Percentiles rank a stretch among this genome's conserved stretches.
These are phyloP conservation scores for Chrysochromulina parva DNA, from an alignment of 78 protist genomes.

Conservation along the genomic window DNA sequence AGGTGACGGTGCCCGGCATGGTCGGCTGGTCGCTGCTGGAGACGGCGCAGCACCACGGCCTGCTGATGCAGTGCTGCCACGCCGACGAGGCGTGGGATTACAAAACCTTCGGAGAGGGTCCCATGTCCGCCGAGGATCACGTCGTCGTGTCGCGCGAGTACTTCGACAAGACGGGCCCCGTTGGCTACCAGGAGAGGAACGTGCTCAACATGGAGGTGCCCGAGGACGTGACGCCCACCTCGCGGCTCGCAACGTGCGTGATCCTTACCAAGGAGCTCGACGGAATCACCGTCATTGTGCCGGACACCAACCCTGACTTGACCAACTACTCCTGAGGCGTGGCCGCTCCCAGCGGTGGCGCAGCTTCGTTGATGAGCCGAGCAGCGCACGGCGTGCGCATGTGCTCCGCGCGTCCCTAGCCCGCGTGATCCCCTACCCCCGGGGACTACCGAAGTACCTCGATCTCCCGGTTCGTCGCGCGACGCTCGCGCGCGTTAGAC, in stretches of 20 bases:
- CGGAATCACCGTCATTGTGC: background rate
- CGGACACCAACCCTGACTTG: background rate
- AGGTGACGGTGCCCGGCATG: background rate
- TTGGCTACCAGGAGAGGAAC: background rate
- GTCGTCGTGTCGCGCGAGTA: background rate
- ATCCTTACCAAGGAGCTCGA: slow-evolving; percentile 1
- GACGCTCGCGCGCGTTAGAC: too few species aligned
- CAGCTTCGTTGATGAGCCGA: too few species aligned
- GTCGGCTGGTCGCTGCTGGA: slow-evolving; percentile 11
- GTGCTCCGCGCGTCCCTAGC: too few species aligned
- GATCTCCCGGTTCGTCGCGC: too few species aligned
- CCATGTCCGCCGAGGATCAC: background rate
- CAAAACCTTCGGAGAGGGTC: background rate
- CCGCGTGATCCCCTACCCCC: too few species aligned
- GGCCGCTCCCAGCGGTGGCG: too few species aligned
- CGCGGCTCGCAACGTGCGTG: background rate
- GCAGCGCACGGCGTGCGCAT: too few species aligned
- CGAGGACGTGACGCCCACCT: background rate
- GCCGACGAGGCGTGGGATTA: background rate
- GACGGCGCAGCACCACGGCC: slow-evolving; percentile 15
- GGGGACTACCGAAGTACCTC: too few species aligned
- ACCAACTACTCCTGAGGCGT: background rate
- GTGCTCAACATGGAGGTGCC: background rate
- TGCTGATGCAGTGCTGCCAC: background rate
- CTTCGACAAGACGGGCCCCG: background rate